Conservation (phyloP, 805 yeast genomes). For the Dipodascopsis tothii region DNA sequence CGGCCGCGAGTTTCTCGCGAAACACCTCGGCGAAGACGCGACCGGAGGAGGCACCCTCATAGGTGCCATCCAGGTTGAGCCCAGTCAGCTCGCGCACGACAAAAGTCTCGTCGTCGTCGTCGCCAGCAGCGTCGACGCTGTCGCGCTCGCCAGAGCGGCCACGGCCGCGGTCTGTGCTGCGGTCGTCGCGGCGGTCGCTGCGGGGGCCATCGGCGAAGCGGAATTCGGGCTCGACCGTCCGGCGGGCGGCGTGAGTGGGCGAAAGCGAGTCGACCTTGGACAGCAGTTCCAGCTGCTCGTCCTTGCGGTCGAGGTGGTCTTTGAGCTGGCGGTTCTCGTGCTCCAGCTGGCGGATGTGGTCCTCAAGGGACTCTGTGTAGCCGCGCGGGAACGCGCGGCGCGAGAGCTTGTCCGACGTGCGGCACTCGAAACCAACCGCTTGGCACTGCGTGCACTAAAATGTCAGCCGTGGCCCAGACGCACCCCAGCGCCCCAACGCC, state of each 20-base stretch:
- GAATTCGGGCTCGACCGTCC: no score
- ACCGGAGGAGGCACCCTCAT: constrained; percentile 33
- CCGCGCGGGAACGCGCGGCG: constrained; percentile 87
- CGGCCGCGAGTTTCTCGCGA: constrained; percentile 26
- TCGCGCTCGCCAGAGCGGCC: not conserved
- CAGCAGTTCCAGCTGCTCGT: constrained; percentile 49
- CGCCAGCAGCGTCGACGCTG: constrained; percentile 2
- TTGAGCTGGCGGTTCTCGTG: constrained; percentile 65
- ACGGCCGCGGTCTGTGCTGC: constrained; percentile 1
- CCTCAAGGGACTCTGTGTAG: constrained; percentile 83
- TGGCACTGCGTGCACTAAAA: constrained; percentile 67
- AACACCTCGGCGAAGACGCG: constrained; percentile 28
- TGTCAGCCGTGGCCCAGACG: not conserved
- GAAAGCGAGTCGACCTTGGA: constrained; percentile 28
- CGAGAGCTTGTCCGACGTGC: constrained; percentile 72
- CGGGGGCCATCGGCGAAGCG: no score
- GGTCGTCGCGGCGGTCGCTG: no score
- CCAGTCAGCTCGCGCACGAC: constrained; percentile 25
- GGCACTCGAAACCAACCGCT: constrained; percentile 78
- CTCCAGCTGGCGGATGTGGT: constrained; percentile 77
- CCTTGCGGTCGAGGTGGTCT: constrained; percentile 56
- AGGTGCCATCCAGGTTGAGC: constrained; percentile 30
- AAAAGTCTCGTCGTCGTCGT: constrained; percentile 26
- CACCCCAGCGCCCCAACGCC: not conserved
- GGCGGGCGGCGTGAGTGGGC: no score